Evolutionary conservation across 257 asterid species (phyloP), one percentile per base, ranked within the genome.

Genomic region (Lycium ferocissimum): DNA sequence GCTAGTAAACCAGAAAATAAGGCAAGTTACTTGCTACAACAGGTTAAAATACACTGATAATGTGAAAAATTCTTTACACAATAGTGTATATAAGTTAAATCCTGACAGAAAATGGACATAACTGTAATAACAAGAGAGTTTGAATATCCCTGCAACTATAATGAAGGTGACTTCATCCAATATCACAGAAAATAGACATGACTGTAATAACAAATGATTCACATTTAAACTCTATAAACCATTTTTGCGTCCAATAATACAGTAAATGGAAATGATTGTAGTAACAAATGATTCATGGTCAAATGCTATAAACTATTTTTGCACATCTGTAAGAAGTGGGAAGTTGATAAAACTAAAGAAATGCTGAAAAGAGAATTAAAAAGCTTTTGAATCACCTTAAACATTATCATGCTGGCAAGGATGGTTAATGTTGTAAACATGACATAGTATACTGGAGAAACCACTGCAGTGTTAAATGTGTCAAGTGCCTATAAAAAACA

Each of bases 371-470:
- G 49, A 78, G 49, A 33, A 53, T 8, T 33, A 53, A 15, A n/a
- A 78, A 78, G 0, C 14, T 78, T 47, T 4, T 53, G 82, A 22
- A 51, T 80, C 40, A 89, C 91, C 91, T 89, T 89, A 81, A 89
- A 89, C 91, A 89, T 89, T 66, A 89, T 89, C 82, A 87, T 84
- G 80, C 91, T 89, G 73, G 91, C 91, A 40, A 89, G 22, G 17
- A 89, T 89, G 18, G 91, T 89, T 37, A 89, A 87, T 26, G 90
- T 83, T 40, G 91, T 89, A 62, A 89, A 89, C 90, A 89, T 87
- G 79, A 87, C 91, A 76, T 89, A 89, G 73, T 89, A 89, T 38
- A 89, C 83, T 1, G 91, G 91, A 49, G 90, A 87, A 80, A 89
- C 88, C 61, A 89, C 91, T 2, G 90, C 90, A 3, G 91, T 89